Conservation (phyloP, 352 stramenopile species). For the Globisporangium acanthophoron region DNA sequence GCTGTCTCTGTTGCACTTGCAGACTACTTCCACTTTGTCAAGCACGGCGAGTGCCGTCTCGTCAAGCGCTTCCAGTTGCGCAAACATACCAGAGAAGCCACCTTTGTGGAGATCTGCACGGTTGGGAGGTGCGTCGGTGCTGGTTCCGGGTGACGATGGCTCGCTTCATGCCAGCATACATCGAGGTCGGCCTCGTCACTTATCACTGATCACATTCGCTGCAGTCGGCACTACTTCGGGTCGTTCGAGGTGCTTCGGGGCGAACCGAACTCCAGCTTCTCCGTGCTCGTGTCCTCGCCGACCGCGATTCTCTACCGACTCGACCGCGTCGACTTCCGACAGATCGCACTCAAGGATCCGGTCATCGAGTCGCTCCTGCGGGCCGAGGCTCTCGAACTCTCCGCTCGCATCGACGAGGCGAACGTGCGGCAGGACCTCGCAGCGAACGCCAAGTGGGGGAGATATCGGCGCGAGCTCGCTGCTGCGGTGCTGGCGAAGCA, state of each 20-base stretch:
- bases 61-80: conserved; percentile 40
- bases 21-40: conserved; percentile 65
- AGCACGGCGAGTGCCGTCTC: conserved; percentile 57
- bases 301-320: conserved; percentile 55
- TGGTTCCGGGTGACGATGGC: neutral
- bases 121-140: conserved; percentile 12
- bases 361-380: conserved; percentile 41
- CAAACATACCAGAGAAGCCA: conserved; percentile 15
- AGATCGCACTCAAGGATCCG: conserved; percentile 51
- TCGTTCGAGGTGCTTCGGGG: conserved; percentile 46
- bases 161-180: neutral
- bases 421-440: conserved; percentile 45
- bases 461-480: conserved; percentile 51
- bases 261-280: conserved; percentile 36
- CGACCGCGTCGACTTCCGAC: conserved; percentile 64
- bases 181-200: neutral
- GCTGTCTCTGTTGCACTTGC: neutral
- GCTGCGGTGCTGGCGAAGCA: conserved; percentile 27
- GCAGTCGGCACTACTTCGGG: conserved; percentile 57
- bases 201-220: neutral
- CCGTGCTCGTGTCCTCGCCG: conserved; percentile 54
- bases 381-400: conserved; percentile 31
- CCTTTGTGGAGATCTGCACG: conserved; percentile 52
- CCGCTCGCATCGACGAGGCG: conserved; percentile 29
- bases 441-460: conserved; percentile 33